Conservation (phyloP, 2,329 filamentous ascomycete species). For the Phyllosticta citribraziliensis region DNA sequence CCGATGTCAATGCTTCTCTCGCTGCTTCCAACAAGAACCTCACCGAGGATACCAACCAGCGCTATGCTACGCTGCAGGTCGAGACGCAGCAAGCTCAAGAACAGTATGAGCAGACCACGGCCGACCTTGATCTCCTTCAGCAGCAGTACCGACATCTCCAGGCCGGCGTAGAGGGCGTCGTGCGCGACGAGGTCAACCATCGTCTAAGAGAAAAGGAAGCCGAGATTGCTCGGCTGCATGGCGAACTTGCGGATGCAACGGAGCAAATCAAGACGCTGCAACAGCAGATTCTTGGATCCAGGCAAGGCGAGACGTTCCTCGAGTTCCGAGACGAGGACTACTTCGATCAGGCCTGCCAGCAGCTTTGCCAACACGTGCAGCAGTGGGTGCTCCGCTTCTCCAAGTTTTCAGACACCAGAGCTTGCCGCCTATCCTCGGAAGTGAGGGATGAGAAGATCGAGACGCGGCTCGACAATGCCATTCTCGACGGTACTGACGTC, state of each 20-base stretch:
- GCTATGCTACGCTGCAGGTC: slow-evolving; percentile 56
- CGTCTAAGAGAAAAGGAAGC: slow-evolving; percentile 72
- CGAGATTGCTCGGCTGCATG: slow-evolving; percentile 68
- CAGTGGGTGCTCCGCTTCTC: slow-evolving; percentile 98
- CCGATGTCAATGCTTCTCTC: slow-evolving; percentile 73
- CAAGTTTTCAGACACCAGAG: slow-evolving; percentile 88
- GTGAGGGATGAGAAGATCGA: slow-evolving; percentile 88
- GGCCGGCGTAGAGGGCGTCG: slow-evolving; percentile 51
- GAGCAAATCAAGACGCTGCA: slow-evolving; percentile 52
- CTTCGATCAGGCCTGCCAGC: slow-evolving; percentile 87
- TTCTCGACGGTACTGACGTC: slow-evolving; percentile 89
- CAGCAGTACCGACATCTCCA: slow-evolving; percentile 54
- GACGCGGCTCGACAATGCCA: slow-evolving; percentile 85
- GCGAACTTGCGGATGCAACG: slow-evolving; percentile 64
- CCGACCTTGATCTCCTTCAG: slow-evolving; percentile 60
- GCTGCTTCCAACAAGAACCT: slow-evolving; percentile 68
- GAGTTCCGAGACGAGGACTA: slow-evolving; percentile 81
- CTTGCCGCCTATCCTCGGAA: slow-evolving; percentile 73
- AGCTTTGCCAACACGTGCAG: slow-evolving; percentile 90
- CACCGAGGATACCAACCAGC: slow-evolving; percentile 63
- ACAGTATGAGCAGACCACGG: slow-evolving; percentile 49
- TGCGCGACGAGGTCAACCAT: slow-evolving; percentile 51
- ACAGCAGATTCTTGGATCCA: slow-evolving; percentile 47
- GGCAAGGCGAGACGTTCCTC: slow-evolving; percentile 62
- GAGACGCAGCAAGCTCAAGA: slow-evolving; percentile 49